Evolutionary conservation across 1,139 yeast species (phyloP), one percentile per base, ranked within the genome.

Genomic region (Diutina sp.): DNA sequence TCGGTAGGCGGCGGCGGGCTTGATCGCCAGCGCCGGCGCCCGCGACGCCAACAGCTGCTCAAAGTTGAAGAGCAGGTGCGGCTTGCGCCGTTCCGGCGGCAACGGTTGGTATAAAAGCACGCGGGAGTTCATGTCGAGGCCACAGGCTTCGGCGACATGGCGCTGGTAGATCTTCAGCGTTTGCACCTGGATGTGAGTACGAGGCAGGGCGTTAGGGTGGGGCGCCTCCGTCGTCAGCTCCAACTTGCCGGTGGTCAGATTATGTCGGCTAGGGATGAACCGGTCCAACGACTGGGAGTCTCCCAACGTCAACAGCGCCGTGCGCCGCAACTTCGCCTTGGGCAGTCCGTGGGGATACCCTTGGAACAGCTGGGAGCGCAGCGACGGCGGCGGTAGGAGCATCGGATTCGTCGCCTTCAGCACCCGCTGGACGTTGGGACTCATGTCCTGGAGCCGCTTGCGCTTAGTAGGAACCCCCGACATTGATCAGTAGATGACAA

Each of bases 121-220:
- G 60, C 97, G 77, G 58, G 90, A 87, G 62, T 90, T 87, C 67
- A 90, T 82, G 58, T 88, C 87, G 57, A 91, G 76, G 0, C 98
- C 98, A 68, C 97, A 90, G 0, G 97, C 97, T 67, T 88, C 89
- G 0, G 98, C 98, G 9, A 91, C 96, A 55, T 90, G 86, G 63
- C 85, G 83, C 68, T 87, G 88, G 67, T 90, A 90, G 4, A 85
- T 83, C 61, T 82, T 77, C 47, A 84, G 78, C 1, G 88, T 83
- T 66, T 85, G 90, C 1, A 87, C 86, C 64, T 81, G 81, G 51
- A 87, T 80, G 67, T 86, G 80, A 8, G 78, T 74, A 61, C 74
- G 75, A 11, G 81, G 80, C 52, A 79, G 74, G 41, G 80, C 80
- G 64, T 74, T 74, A 4, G 80, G 79, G 57, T 68, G 76, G 11